A percentile compares a stretch with the other conserved stretches of the same genome.
These are phyloP conservation scores for Malus sieversii DNA, from an alignment of 306 rosid species.

Conservation along the genomic window DNA sequence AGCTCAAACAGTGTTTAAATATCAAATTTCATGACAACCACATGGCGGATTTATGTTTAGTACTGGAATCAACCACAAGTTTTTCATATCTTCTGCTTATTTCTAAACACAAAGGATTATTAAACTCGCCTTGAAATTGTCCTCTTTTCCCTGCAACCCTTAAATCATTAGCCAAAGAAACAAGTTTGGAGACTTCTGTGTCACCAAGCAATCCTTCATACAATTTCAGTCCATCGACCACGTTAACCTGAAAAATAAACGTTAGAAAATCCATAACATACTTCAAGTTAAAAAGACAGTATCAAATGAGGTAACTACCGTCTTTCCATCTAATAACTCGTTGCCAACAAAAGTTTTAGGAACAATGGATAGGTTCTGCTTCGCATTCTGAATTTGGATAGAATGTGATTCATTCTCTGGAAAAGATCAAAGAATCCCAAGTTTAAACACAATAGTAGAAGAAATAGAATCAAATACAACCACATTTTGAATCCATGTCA, in stretches of 20 bases:
- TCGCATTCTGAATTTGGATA: constrained; percentile 36
- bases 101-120: background rate
- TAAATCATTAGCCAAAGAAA: constrained; percentile 58
- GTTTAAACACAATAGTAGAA: background rate
- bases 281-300: background rate
- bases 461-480: background rate
- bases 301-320: constrained; percentile 39
- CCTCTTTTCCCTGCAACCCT: constrained; percentile 69
- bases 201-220: constrained; percentile 50
- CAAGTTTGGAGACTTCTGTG: constrained; percentile 53
- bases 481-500: background rate
- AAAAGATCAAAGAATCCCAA: constrained; percentile 2
- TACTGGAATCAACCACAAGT: background rate
- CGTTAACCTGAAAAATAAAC: constrained; percentile 51
- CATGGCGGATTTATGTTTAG: background rate
- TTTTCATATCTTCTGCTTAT: background rate
- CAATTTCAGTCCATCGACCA: constrained; percentile 71
- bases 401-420: constrained; percentile 50
- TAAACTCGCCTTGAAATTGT: constrained; percentile 61
- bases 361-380: constrained; percentile 25
- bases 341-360: constrained; percentile 56
- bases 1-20: background rate
- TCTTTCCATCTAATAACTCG: constrained; percentile 64
- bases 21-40: background rate
- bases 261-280: background rate